Percentiles rank a stretch among this genome's conserved stretches.
phyloP scores from a whole-genome alignment of 768 basidiomycete species.

The Kwoniella newhampshirensis region DNA sequence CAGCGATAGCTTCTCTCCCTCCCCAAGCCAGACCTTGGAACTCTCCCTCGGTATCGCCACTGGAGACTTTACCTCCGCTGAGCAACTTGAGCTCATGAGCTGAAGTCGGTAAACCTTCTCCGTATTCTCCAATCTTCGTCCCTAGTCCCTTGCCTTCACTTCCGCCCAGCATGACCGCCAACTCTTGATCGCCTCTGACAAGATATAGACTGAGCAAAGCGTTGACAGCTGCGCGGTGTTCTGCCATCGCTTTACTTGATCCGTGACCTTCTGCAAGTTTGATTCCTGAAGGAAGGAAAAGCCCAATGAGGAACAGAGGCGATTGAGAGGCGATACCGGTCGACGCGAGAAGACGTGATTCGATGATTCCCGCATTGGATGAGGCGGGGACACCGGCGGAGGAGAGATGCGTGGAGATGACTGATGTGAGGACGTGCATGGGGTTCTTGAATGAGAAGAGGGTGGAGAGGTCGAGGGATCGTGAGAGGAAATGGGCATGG shows the following conservation, averaged over 20 bases:
- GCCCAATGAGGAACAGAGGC: slow-evolving; percentile 93
- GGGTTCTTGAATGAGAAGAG: slow-evolving; percentile 83
- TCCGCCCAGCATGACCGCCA: neutral
- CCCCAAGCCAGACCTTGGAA: slow-evolving; percentile 15
- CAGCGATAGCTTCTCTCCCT: slow-evolving; percentile 16
- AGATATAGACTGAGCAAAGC: slow-evolving; percentile 45
- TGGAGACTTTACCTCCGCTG: slow-evolving; percentile 1
- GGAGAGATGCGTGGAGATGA: slow-evolving; percentile 63
- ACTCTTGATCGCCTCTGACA: slow-evolving; percentile 35
- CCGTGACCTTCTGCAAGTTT: slow-evolving; percentile 95
- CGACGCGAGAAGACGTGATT: slow-evolving; percentile 71
- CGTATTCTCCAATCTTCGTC: slow-evolving; percentile 1
- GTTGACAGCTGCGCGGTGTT: slow-evolving; percentile 68
- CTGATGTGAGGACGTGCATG: slow-evolving; percentile 70
- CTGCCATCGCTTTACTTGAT: slow-evolving; percentile 88
- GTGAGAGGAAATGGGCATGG: slow-evolving; percentile 81
- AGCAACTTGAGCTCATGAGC: slow-evolving; percentile 4
- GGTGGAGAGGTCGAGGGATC: slow-evolving; percentile 73
- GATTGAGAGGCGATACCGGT: slow-evolving; percentile 87
- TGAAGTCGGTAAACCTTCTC: slow-evolving; percentile 7
- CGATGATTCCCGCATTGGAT: slow-evolving; percentile 49
- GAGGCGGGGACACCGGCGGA: slow-evolving; percentile 3
- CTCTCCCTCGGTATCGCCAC: neutral
- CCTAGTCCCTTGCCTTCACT: neutral
- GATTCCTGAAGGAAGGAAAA: slow-evolving; percentile 71